Evolutionary conservation across 495 filamentous ascomycete genomes (phyloP), one percentile per base, ranked within the genome.

Genomic region (Hypomontagnella submonticulosa): DNA sequence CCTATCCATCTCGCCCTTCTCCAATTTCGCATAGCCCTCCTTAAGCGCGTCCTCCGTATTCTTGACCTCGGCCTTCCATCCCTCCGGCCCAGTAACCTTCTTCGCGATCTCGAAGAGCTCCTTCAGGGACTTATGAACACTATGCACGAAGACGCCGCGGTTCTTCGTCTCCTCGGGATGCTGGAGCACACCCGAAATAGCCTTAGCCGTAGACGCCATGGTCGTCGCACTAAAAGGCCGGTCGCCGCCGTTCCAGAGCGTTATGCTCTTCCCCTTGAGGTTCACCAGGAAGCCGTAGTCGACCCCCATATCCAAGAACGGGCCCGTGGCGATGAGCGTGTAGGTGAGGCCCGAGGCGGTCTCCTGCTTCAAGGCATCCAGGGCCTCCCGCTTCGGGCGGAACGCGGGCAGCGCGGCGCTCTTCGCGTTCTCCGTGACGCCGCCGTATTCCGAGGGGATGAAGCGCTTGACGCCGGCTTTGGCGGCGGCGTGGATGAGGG

Each of bases 371-470:
- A 42, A 81, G 63, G 27, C 76, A 0, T 84, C 64, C 34, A 76
- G 56, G 1, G 75, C 51, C 0, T 57, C 66, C 11, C 80, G 61
- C 60, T 87, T 87, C 10, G 71, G 54, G 0, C 36, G 60, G 62
- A 69, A 80, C 74, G 71, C 23, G 73, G 79, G 48, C 73, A 77
- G 49, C 61, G 67, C 55, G 50, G 6, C 62, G 8, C 20, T 38
- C 11, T 70, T 69, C 13, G 66, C 43, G 37, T 72, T 67, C 3
- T 27, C 43, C 0, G 67, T 63, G 23, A 83, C 73, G 3, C 61
- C 36, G 3, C 86, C 87, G 54, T 82, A 91, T 46, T 88, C 85
- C 9, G 82, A 85, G 0, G 87, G 88, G 32, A 89, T 66, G 71
- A 87, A 84, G 12, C 83, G 80, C 60, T 80, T 77, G 8, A 89